Percentiles rank a stretch among this genome's conserved stretches.
These are phyloP conservation scores for Aspergillus sparsus DNA, from an alignment of 495 filamentous ascomycete genomes.

Conservation along the genomic window DNA sequence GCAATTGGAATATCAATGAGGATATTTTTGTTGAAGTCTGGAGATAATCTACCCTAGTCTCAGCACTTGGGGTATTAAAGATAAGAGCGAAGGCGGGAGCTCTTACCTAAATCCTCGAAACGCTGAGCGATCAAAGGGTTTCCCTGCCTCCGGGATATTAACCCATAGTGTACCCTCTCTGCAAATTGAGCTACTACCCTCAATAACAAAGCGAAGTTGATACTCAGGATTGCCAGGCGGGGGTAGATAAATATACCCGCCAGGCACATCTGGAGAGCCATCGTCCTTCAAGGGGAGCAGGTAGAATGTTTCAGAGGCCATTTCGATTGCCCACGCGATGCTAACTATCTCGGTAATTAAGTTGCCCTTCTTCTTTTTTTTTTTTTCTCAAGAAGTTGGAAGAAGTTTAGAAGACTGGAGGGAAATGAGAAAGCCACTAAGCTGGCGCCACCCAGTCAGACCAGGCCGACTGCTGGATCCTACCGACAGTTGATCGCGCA, in stretches of 20 bases:
- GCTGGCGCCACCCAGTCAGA: background rate
- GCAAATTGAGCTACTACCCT: constrained; percentile 95
- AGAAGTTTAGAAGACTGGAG: background rate
- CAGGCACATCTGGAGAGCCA: constrained; percentile 86
- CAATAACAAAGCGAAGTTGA: constrained; percentile 85
- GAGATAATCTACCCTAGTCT: constrained; percentile 64
- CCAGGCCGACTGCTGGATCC: background rate
- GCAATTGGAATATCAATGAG: constrained; percentile 85
- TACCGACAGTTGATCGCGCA: background rate
- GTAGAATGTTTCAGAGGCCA: constrained; percentile 63
- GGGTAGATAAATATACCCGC: constrained; percentile 87
- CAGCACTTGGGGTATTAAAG: constrained; percentile 23
- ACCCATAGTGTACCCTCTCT: constrained; percentile 92
- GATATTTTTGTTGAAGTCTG: constrained; percentile 89
- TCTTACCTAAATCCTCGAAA: constrained; percentile 84
- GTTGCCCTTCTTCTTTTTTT: background rate
- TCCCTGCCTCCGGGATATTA: constrained; percentile 79
- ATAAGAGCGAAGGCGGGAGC: constrained; percentile 10
- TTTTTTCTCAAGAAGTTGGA: background rate
- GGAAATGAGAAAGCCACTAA: no score
- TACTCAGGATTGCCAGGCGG: constrained; percentile 71
- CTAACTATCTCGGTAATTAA: background rate
- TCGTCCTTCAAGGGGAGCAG: constrained; percentile 86
- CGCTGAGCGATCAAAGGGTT: constrained; percentile 69
- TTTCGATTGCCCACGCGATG: constrained; percentile 19